These are phyloP conservation scores for Russula foetens DNA, from an alignment of 768 basidiomycete genomes.

Conservation along the genomic window DNA sequence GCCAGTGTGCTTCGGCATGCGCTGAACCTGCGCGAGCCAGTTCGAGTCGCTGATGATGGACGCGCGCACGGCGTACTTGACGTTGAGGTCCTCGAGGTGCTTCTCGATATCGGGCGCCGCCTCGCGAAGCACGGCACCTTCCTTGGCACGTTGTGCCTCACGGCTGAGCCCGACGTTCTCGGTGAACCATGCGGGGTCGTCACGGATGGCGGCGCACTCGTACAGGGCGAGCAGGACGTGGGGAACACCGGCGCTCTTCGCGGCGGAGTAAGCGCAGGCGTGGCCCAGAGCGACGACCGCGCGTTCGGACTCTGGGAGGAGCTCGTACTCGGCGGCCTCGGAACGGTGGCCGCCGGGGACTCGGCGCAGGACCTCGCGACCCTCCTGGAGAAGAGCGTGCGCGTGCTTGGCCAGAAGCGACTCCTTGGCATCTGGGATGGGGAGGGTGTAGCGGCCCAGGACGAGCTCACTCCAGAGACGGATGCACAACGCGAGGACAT, in stretches of 20 bases:
- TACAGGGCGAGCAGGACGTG: conserved; percentile 16
- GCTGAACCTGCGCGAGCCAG: background rate
- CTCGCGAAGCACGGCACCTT: conserved; percentile 7
- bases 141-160: background rate
- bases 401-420: conserved; percentile 15
- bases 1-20: conserved; percentile 1
- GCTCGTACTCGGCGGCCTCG: conserved; percentile 10
- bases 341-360: conserved; percentile 9
- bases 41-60: conserved; percentile 19
- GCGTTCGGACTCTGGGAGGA: conserved; percentile 19
- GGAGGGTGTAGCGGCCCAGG: conserved; percentile 13
- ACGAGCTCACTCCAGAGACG: conserved; percentile 21
- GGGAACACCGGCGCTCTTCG: conserved; percentile 12
- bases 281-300: conserved; percentile 18
- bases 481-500: conserved; percentile 22
- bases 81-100: conserved; percentile 12
- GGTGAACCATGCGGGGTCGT: conserved; percentile 17
- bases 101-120: conserved; percentile 9
- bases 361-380: background rate
- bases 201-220: conserved; percentile 14
- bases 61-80: conserved; percentile 8
- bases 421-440: conserved; percentile 5
- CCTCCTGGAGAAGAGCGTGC: conserved; percentile 1
- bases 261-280: conserved; percentile 16
- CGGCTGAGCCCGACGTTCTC: conserved; percentile 15